Evolutionary conservation across 352 stramenopile genomes (phyloP), one percentile per base, ranked within the genome.

Genomic region (Phytophthora crassamura): DNA sequence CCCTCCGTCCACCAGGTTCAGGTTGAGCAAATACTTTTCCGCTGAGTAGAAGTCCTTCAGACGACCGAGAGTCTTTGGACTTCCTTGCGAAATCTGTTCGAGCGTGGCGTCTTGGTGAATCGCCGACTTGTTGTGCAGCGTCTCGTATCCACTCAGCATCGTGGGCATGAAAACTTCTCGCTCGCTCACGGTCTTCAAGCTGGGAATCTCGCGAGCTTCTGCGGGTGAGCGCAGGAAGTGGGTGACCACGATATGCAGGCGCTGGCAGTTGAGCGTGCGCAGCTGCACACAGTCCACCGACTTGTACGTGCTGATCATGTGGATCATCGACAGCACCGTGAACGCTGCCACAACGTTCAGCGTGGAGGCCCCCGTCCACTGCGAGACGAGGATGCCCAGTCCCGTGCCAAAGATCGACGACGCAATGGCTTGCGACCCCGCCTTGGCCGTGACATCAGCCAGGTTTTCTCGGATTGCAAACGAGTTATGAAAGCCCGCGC

Each of bases 391-490:
- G 45, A 92, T 92, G 16, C 81, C 83, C 3, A 92, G 63, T 2
- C 78, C 81, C 0, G 83, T 92, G 28, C 83, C 81, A 22, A 89
- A 68, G 25, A 99, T 88, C 35, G 88, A 98, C n/a, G 95, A 92
- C 16, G 95, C 76, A 53, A 99, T 98, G 20, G 77, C 84, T 77
- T 99, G 97, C 7, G 91, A 97, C 7, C 95, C 96, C 20, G 93
- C 80, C 72, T 99, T 99, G 43, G 94, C 97, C 11, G 97, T 99
- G 20, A 99, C 83, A 78, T 99, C 97, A 5, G 93, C 96, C 30
- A 99, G 80, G 78, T 99, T 99, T 49, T 93, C 85, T 39, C 69
- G 67, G 28, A 84, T 73, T 16, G 91, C 82, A 22, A 99, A 92
- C 36, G 93, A 94, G 67, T 97, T 96, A 77, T 99, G 96, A 57